These are phyloP conservation scores for Venturia nashicola DNA, from an alignment of 2,329 filamentous ascomycete genomes.

Conservation along the genomic window DNA sequence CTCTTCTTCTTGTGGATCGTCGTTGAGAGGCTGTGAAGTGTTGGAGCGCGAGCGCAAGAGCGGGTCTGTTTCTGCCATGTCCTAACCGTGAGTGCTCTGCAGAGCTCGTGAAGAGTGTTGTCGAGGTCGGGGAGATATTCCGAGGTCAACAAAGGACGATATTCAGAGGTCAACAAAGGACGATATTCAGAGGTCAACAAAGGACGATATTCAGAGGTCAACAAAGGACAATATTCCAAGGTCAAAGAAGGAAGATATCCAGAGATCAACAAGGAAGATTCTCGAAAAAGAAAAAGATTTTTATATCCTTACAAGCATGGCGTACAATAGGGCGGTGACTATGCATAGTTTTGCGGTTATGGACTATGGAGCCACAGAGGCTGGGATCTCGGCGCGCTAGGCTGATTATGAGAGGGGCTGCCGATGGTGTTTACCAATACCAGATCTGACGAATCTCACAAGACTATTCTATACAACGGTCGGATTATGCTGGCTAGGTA, in stretches of 20 bases:
- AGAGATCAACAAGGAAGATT: too few species aligned
- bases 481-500: too few species aligned
- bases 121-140: neutral
- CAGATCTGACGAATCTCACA: too few species aligned
- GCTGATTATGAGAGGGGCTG: neutral
- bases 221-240: too few species aligned
- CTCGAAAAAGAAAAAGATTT: neutral
- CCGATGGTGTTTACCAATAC: neutral
- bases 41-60: neutral
- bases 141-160: neutral
- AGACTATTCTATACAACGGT: too few species aligned
- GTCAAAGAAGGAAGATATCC: too few species aligned
- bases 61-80: neutral
- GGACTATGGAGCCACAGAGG: too few species aligned
- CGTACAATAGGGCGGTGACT: neutral
- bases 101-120: neutral
- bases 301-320: neutral
- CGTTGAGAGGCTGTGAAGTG: neutral
- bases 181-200: too few species aligned
- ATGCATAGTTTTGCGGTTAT: neutral
- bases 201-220: too few species aligned
- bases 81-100: neutral
- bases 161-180: neutral
- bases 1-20: conserved; percentile 15
- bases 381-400: neutral